These are phyloP conservation scores for Exophiala aquamarina DNA, from an alignment of 2,329 filamentous ascomycete genomes.

Conservation along the genomic window DNA sequence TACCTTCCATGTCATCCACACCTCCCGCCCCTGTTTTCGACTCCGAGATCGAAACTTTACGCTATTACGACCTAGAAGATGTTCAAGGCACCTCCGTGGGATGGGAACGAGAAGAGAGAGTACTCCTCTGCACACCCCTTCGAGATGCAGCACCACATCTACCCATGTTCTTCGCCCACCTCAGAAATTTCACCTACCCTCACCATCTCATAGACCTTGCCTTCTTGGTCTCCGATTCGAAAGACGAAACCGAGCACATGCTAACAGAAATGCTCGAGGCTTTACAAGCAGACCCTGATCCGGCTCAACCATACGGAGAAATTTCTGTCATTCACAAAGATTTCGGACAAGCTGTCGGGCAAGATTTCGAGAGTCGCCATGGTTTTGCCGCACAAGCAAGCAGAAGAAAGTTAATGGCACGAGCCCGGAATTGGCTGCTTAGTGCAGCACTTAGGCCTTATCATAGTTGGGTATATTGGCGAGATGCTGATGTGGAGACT, in stretches of 20 bases:
- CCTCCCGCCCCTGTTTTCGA: conserved; percentile 32
- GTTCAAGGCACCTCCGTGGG: conserved; percentile 88
- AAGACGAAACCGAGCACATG: conserved; percentile 79
- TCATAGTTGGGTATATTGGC: conserved; percentile 99
- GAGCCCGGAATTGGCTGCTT: conserved; percentile 94
- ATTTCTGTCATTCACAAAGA: conserved; percentile 98
- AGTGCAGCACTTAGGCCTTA: conserved; percentile 90
- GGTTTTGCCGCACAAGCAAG: conserved; percentile 95
- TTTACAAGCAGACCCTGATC: conserved; percentile 77
- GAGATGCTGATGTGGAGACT: conserved; percentile 97
- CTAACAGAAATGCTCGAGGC: conserved; percentile 73
- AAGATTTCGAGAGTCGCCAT: conserved; percentile 96
- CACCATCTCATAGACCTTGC: conserved; percentile 95
- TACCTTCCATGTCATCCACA: conserved; percentile 11
- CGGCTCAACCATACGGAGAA: conserved; percentile 83
- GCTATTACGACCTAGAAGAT: conserved; percentile 93
- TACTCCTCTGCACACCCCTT: conserved; percentile 89
- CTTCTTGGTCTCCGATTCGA: conserved; percentile 95
- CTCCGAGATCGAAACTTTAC: conserved; percentile 86
- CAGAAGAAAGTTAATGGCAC: conserved; percentile 93
- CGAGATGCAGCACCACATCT: conserved; percentile 90
- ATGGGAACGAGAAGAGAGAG: conserved; percentile 95
- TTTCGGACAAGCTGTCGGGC: conserved; percentile 95
- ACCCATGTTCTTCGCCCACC: conserved; percentile 97
- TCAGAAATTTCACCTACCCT: conserved; percentile 94